Base-by-base conservation (phyloP, 1,284 basidiomycete species). In the Cystobasidiaceae sp. region DNA sequence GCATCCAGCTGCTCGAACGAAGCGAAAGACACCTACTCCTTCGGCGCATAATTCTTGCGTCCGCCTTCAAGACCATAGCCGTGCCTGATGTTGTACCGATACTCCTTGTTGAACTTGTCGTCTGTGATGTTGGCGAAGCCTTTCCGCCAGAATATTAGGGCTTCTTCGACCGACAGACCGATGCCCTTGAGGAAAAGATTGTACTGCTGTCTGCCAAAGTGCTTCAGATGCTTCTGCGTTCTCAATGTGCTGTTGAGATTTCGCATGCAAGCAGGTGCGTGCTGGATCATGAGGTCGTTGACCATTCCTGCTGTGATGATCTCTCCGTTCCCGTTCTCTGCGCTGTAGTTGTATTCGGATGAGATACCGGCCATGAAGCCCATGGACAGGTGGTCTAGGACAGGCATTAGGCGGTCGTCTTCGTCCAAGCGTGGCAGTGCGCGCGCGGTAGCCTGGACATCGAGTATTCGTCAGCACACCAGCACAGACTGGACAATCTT, bases 51-150 rank as follows among this genome's bases (percentile, higher is more conserved):
- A 77, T 97, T 97, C 55, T 87, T 88, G 43, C 94, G 84, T 74
- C 88, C 89, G 7, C 96, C 96, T 77, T 98, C 96, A 45, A 97
- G 80, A 48, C 96, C 96, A 75, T 89, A 99, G 8, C 86, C 87
- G 78, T 98, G 96, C 41, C 94, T 86, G 72, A 99, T 93, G 73
- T 98, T 98, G 78, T 99, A 99, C 72, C 86, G 87, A 81, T 97
- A 89, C 75, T 97, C 90, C 77, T 98, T 99, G 80, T 93, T 93
- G 80, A 98, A 99, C 77, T 93, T 89, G 79, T 98, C 93, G 70
- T 97, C 93, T 23, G 86, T 86, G 65, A 90, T 84, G 37, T 80
- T 82, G 13, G 67, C 63, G 76, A 96, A 97, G 33, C 88, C 87
- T 72, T 87, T 87, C 60, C 91, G 82, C 96, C 96, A 99, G 79